These are phyloP conservation scores for Ambrosia hybrid DNA, from an alignment of 140 eudicot genomes.

Conservation along the genomic window DNA sequence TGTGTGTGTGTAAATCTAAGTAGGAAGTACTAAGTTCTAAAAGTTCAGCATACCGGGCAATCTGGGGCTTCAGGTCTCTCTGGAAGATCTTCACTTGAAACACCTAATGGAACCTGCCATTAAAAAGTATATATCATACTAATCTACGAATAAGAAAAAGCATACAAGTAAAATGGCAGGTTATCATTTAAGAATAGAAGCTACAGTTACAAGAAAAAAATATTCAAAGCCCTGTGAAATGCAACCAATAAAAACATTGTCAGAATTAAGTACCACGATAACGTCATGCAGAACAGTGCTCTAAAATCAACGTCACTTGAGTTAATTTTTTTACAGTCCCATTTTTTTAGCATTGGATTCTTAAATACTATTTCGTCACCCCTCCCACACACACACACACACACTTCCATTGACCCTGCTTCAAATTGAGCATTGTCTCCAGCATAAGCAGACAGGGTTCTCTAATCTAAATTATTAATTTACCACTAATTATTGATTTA, in stretches of 20 bases:
- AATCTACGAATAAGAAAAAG: slow-evolving; percentile 18
- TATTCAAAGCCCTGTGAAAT: neutral
- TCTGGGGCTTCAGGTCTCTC: slow-evolving; percentile 91
- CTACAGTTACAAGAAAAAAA: slow-evolving; percentile 3
- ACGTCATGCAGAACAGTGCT: neutral
- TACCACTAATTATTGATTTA: neutral
- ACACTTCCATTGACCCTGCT: too few relatives aligned
- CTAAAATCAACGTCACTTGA: neutral
- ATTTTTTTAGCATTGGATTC: neutral
- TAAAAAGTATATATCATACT: slow-evolving; percentile 13
- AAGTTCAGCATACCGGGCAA: slow-evolving; percentile 75
- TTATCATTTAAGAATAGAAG: neutral
- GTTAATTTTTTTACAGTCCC: neutral
- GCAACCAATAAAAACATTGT: slow-evolving; percentile 6
- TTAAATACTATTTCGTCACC: neutral
- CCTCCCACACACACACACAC: too few relatives aligned
- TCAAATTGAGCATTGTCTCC: too few relatives aligned
- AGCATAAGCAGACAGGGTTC: neutral
- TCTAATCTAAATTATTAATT: neutral
- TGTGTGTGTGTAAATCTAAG: slow-evolving; percentile 4
- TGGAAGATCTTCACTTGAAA: slow-evolving; percentile 74
- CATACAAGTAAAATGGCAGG: slow-evolving; percentile 15
- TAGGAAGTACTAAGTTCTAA: neutral
- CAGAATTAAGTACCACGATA: neutral
- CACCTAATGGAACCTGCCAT: slow-evolving; percentile 64